A percentile compares a stretch with the other conserved stretches of the same genome.
phyloP scores from a whole-genome alignment of 139 green algal species.

The Ettlia oleoabundans region DNA sequence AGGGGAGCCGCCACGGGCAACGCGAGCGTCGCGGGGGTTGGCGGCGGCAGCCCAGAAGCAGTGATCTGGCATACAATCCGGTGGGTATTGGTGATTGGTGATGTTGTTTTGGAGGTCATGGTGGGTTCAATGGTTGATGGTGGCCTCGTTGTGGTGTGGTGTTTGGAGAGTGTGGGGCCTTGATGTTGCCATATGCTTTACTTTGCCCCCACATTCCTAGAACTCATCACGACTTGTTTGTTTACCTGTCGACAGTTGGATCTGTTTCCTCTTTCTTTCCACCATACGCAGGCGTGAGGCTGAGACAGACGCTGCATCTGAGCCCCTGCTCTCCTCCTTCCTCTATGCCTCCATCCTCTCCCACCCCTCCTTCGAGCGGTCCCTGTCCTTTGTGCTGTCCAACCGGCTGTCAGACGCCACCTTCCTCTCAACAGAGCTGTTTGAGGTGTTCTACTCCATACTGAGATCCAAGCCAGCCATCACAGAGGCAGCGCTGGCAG shows the following conservation, averaged over 20 bases:
- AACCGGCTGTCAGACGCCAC: constrained; percentile 66
- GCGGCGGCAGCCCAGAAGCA: not conserved
- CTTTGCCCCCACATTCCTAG: not conserved
- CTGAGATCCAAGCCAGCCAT: constrained; percentile 33
- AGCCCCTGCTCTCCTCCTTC: constrained; percentile 71
- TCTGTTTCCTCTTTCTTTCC: not conserved
- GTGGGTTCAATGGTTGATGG: too few relatives aligned
- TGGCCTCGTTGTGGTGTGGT: too few relatives aligned
- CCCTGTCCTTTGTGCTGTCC: constrained; percentile 68
- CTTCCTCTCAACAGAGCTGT: constrained; percentile 66
- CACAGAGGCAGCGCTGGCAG: constrained; percentile 47
- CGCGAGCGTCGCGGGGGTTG: not conserved
- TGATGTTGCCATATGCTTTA: too few relatives aligned
- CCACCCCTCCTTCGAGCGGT: constrained; percentile 62
- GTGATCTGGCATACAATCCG: constrained; percentile 11
- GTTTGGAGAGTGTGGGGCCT: too few relatives aligned
- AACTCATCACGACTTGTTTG: not conserved
- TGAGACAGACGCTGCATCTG: constrained; percentile 47
- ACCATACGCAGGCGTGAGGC: constrained; percentile 49
- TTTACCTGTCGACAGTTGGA: not conserved
- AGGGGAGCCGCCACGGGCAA: not conserved
- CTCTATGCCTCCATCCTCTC: constrained; percentile 68
- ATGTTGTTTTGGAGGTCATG: too few relatives aligned
- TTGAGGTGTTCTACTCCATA: constrained; percentile 51
- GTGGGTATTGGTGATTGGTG: not conserved